A percentile compares a stretch with the other conserved stretches of the same genome.
Evolutionary conservation across 1,284 basidiomycete species (phyloP).

Genomic region (Sanghuangporus weigelae): DNA sequence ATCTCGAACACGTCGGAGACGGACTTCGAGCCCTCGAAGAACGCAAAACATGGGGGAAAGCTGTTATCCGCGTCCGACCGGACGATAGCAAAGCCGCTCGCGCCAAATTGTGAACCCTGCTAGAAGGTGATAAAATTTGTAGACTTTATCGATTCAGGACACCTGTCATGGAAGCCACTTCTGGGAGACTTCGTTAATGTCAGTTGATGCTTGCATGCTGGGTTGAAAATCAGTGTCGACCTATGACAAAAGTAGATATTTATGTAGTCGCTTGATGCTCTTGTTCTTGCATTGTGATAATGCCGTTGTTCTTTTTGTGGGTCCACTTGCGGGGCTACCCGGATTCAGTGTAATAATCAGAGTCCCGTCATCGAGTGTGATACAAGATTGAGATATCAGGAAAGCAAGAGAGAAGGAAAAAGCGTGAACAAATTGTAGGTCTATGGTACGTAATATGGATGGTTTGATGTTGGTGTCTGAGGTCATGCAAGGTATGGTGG

Average conservation of each 20-base stretch:
- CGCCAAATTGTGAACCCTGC: background rate
- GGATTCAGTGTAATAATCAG: too few relatives aligned
- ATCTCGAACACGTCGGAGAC: slow-evolving; percentile 49
- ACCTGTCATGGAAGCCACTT: background rate
- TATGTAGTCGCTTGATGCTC: background rate
- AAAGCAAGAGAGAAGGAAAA: background rate
- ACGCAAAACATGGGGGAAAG: slow-evolving; percentile 93
- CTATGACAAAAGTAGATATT: background rate
- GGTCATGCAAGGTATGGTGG: background rate
- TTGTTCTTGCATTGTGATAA: background rate
- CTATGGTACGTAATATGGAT: background rate
- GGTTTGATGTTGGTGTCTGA: background rate
- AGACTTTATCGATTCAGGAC: background rate
- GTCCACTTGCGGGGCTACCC: too few relatives aligned
- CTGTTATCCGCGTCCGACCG: slow-evolving; percentile 60
- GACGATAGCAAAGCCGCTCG: slow-evolving; percentile 25
- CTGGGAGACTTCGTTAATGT: too few relatives aligned
- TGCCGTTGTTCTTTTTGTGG: too few relatives aligned
- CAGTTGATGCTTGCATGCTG: too few relatives aligned
- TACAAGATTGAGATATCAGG: too few relatives aligned
- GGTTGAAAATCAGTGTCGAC: too few relatives aligned
- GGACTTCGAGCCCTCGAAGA: slow-evolving; percentile 73
- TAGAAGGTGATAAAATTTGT: background rate
- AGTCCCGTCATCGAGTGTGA: too few relatives aligned
- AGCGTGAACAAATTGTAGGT: background rate